Percentiles rank a stretch among this genome's conserved stretches.
Conservation (phyloP, 768 basidiomycete genomes). For the Pleurotus giganteus region DNA sequence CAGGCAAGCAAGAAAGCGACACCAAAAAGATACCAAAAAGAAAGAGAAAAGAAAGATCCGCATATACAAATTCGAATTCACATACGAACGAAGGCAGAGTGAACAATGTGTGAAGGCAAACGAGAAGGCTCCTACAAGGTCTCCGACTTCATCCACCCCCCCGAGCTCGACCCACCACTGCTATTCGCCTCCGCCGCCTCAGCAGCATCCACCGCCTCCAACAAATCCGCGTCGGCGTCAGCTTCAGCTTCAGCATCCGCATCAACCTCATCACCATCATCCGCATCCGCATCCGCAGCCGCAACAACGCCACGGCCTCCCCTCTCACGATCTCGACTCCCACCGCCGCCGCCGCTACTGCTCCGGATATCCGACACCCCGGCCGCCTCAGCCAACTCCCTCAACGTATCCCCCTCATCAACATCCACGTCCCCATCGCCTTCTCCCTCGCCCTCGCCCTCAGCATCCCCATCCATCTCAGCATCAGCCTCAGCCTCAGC, state of each 20-base stretch:
- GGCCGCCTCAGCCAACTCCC: slow-evolving; percentile 17
- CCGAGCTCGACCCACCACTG: slow-evolving; percentile 23
- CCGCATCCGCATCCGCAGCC: slow-evolving; percentile 15
- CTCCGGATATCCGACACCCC: slow-evolving; percentile 27
- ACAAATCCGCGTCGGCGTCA: slow-evolving; percentile 44
- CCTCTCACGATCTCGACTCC: slow-evolving; percentile 4
- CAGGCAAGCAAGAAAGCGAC: too few species aligned
- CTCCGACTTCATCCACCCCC: slow-evolving; percentile 17
- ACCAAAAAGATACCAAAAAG: too few species aligned
- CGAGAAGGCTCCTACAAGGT: too few species aligned
- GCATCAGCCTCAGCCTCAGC: slow-evolving; percentile 15
- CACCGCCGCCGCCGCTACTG: slow-evolving; percentile 12
- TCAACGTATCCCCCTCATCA: slow-evolving; percentile 8
- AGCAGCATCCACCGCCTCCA: slow-evolving; percentile 52
- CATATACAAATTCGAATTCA: too few species aligned
- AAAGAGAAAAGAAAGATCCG: too few species aligned
- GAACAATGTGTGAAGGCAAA: too few species aligned
- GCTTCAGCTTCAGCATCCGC: slow-evolving; percentile 29
- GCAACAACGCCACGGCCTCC: slow-evolving; percentile 5
- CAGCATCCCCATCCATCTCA: slow-evolving; percentile 20
- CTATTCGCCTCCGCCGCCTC: slow-evolving; percentile 47
- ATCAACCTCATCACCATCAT: slow-evolving; percentile 25
- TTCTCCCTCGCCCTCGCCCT: slow-evolving; percentile 16
- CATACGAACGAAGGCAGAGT: too few species aligned
- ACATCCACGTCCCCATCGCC: not conserved